Base-by-base conservation (phyloP, 2,329 filamentous ascomycete species). In the Paecilomyces variotii region DNA sequence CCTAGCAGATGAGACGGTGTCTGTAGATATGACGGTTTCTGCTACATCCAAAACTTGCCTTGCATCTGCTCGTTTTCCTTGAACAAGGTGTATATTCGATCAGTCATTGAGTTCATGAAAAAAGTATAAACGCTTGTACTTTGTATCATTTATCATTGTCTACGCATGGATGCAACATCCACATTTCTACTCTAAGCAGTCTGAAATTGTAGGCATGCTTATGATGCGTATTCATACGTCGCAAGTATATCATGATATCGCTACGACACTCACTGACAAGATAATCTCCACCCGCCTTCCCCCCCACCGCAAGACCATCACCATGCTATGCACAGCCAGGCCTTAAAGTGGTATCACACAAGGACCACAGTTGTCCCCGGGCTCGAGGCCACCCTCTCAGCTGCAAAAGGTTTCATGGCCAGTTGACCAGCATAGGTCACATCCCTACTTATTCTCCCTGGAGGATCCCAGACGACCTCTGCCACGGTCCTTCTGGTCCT, bases 401-500 rank as follows among this genome's bases (percentile, higher is more conserved):
- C 51, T n/a, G 51, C 32, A 12, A 54, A 45, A 3, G 58, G 57
- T 19, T 60, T 55, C 53, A 60, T 30, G 50, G 63, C 64, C 51
- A 65, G 50, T 12, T 60, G 58, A 2, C 69, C 68, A 19, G 61
- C 59, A 12, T 28, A 53, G 10, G 75, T 56, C 19, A 74, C 60
- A 56, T 65, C 64, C 30, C 72, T 63, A 54, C 65, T 64, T 28
- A 61, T 52, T n/a, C 61, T 61, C 35, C 60, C 61, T 1, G 73
- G 73, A 19, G 70, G 70, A 63, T 74, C 68, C 72, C 73, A 76
- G 9, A 75, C 71, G 26, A 74, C 66, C 57, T 74, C 73, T 5
- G 69, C 68, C n/a, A 73, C 66, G 45, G 64, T 68, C 26, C 62
- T 62, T 19, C 72, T 60, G n/a, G 66, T 63, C 45, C 68, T 64